Evolutionary conservation across 164 flowering plant genomes (phyloP).

Genomic region (Protea cynaroides): DNA sequence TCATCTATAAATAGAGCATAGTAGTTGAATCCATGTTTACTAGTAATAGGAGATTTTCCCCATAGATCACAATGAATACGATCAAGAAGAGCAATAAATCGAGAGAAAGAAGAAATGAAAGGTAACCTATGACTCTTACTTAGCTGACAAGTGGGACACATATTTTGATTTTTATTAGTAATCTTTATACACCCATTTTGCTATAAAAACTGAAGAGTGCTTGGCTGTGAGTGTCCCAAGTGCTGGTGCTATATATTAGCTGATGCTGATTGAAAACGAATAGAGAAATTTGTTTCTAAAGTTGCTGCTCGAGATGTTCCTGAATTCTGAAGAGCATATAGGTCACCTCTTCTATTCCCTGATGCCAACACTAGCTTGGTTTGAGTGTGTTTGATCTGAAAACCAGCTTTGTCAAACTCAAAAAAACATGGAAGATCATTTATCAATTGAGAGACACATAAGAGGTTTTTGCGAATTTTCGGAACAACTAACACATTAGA

Average conservation of each 20-base stretch:
- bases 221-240: background rate
- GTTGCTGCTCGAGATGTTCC: no score
- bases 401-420: no score
- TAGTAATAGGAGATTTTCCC: background rate
- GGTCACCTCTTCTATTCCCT: background rate
- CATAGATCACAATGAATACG: background rate
- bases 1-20: background rate
- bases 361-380: background rate
- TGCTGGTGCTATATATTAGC: background rate
- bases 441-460: background rate
- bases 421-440: background rate
- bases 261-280: background rate
- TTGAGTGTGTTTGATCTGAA: background rate
- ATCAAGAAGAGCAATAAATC: background rate
- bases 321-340: background rate
- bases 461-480: background rate
- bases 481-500: background rate
- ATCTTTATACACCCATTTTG: no score
- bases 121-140: background rate
- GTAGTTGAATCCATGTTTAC: background rate
- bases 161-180: background rate
- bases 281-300: no score
- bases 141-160: background rate
- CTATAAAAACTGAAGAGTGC: background rate
- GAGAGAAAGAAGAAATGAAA: background rate